phyloP scores from a whole-genome alignment of 129 eudicot species.

The Deinandra increscens region DNA sequence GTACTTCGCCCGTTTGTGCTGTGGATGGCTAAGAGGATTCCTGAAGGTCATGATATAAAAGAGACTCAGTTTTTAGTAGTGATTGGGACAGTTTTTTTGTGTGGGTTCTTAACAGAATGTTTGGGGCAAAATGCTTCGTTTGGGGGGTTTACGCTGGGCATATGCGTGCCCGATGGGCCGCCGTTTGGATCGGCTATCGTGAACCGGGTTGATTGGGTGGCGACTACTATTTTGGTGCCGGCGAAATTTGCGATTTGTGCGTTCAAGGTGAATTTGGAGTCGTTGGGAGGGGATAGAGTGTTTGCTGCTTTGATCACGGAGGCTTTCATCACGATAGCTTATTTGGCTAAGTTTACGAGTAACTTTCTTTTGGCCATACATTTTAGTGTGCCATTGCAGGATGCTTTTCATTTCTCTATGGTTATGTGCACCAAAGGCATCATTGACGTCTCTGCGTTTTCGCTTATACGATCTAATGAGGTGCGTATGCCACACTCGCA shows the following conservation, averaged over 20 bases:
- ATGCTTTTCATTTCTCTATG: conserved; percentile 48
- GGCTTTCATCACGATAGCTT: conserved; percentile 35
- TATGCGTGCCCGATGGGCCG: conserved; percentile 60
- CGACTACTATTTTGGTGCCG: conserved; percentile 51
- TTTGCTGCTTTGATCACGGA: conserved; percentile 25
- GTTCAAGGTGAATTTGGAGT: conserved; percentile 24
- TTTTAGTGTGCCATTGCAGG: conserved; percentile 37
- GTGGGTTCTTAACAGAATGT: conserved; percentile 44
- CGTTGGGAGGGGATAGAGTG: conserved; percentile 27
- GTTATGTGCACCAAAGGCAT: conserved; percentile 71
- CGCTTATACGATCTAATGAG: conserved; percentile 28
- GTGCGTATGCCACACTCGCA: conserved; percentile 33
- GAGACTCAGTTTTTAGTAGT: conserved; percentile 43
- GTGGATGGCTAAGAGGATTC: conserved; percentile 36
- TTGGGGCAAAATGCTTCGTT: conserved; percentile 41
- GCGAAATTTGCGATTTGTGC: conserved; percentile 47
- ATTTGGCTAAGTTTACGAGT: conserved; percentile 49
- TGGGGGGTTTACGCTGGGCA: conserved; percentile 50
- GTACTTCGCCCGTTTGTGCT: conserved; percentile 38
- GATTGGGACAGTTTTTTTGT: conserved; percentile 33
- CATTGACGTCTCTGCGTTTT: conserved; percentile 43
- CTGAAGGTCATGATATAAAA: conserved; percentile 44
- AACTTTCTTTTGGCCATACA: conserved; percentile 37
- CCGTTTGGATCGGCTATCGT: conserved; percentile 55
- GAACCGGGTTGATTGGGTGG: conserved; percentile 44